Conservation (phyloP, 257 asterid genomes). For the Parsonsia alboflavescens region DNA sequence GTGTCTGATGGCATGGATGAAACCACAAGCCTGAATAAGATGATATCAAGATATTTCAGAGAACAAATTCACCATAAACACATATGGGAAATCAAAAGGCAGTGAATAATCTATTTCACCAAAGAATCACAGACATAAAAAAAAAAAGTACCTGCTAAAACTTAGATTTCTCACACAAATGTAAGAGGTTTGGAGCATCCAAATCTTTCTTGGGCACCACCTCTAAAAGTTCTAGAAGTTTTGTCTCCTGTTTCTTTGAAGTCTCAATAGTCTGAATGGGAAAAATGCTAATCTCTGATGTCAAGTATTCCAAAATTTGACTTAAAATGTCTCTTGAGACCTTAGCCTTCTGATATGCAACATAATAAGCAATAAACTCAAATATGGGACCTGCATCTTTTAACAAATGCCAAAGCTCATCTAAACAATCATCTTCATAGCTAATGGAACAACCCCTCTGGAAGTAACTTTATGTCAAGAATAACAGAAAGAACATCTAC, state of each 20-base stretch:
- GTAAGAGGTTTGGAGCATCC: slow-evolving; percentile 69
- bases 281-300: slow-evolving; percentile 42
- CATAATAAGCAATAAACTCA: slow-evolving; percentile 72
- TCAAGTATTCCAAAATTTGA: slow-evolving; percentile 70
- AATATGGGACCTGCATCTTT: slow-evolving; percentile 48
- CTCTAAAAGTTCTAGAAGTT: slow-evolving; percentile 65
- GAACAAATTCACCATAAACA: background rate
- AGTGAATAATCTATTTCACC: background rate
- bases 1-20: slow-evolving; percentile 61
- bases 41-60: slow-evolving; percentile 11
- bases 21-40: slow-evolving; percentile 78
- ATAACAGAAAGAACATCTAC: slow-evolving; percentile 64
- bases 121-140: background rate
- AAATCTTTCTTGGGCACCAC: slow-evolving; percentile 64
- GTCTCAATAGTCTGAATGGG: slow-evolving; percentile 27
- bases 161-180: slow-evolving; percentile 60
- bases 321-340: slow-evolving; percentile 55
- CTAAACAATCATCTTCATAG: slow-evolving; percentile 25
- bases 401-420: slow-evolving; percentile 78
- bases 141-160: slow-evolving; percentile 80
- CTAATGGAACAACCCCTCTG: slow-evolving; percentile 36
- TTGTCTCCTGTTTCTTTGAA: slow-evolving; percentile 55
- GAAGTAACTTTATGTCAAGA: slow-evolving; percentile 46
- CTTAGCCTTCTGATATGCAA: slow-evolving; percentile 58
- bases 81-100: background rate